phyloP scores from a whole-genome alignment of 2,329 filamentous ascomycete species.

The Paecilomyces variotii region DNA sequence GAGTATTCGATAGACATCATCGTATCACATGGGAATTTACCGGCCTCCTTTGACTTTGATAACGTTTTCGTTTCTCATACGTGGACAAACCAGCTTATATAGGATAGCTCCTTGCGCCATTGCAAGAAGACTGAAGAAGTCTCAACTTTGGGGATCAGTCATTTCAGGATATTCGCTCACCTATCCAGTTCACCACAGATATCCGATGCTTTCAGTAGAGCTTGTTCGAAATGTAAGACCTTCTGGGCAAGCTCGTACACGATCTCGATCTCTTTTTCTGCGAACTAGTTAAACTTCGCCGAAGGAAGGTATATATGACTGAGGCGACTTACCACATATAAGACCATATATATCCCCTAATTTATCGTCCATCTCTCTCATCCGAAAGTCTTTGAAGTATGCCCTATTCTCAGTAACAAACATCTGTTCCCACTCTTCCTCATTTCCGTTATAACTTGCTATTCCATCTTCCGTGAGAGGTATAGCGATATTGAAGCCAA shows the following conservation, averaged over 20 bases:
- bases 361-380: constrained; percentile 70
- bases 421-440: constrained; percentile 65
- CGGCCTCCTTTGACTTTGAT: constrained; percentile 70
- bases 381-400: constrained; percentile 81
- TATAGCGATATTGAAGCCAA: constrained; percentile 80
- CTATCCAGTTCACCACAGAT: constrained; percentile 77
- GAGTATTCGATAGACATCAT: constrained; percentile 1
- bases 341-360: constrained; percentile 78
- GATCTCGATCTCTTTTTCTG: constrained; percentile 83
- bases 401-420: constrained; percentile 63
- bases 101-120: constrained; percentile 67
- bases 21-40: constrained; percentile 24
- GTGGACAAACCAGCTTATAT: constrained; percentile 63
- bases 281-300: background rate
- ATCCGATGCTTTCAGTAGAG: constrained; percentile 64
- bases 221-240: constrained; percentile 60
- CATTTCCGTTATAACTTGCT: constrained; percentile 56
- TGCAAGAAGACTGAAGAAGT: constrained; percentile 58
- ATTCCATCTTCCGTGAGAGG: constrained; percentile 53
- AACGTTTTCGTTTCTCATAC: constrained; percentile 61
- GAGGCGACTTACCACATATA: constrained; percentile 61
- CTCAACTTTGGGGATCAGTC: constrained; percentile 10
- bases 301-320: background rate
- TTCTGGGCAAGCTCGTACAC: constrained; percentile 66
- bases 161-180: constrained; percentile 18